phyloP scores from a whole-genome alignment of 116 monocot genomes.

The Posidonia oceanica region DNA sequence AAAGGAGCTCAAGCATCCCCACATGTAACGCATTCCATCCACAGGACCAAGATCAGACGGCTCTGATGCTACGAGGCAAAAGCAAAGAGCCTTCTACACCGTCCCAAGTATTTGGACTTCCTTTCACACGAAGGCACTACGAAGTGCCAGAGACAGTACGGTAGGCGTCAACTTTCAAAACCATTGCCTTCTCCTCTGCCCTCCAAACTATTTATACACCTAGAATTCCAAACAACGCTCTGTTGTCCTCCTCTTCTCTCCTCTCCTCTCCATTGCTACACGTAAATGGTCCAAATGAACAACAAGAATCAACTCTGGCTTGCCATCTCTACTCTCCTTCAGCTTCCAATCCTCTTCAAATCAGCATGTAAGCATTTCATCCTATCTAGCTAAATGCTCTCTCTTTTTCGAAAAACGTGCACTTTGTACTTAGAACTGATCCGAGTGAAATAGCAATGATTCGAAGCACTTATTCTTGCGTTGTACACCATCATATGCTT shows the following conservation, averaged over 20 bases:
- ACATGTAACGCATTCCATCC: not conserved
- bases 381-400: no score
- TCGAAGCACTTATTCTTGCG: no score
- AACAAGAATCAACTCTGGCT: not conserved
- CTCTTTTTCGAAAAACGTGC: no score
- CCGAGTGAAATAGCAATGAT: no score
- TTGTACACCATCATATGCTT: slow-evolving; percentile 12
- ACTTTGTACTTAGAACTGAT: no score
- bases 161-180: no score
- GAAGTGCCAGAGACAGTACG: not conserved
- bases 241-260: not conserved
- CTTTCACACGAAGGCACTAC: slow-evolving; percentile 14
- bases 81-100: not conserved
- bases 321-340: not conserved
- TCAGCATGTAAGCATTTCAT: no score
- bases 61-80: not conserved
- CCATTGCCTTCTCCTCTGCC: not conserved
- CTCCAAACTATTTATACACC: no score
- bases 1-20: no score
- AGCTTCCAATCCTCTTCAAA: not conserved
- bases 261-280: not conserved
- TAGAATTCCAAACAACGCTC: no score
- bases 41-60: not conserved
- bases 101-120: not conserved
- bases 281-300: no score